Percentiles rank a stretch among this genome's conserved stretches.
Evolutionary conservation across 2,329 filamentous ascomycete genomes (phyloP).

Genomic region (Helminthosporium solani): DNA sequence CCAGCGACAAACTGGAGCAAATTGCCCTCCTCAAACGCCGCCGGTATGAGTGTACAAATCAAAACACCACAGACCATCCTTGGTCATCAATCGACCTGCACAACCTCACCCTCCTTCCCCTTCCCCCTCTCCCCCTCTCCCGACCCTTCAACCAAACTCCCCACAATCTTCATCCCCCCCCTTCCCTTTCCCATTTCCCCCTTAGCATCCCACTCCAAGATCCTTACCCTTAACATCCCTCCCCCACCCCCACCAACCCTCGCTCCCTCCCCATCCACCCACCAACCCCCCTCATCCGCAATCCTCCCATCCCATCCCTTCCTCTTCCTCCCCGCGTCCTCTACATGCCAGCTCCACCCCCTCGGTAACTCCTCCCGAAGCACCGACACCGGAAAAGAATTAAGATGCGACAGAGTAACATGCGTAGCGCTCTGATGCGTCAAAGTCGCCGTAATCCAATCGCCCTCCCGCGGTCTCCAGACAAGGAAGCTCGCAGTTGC

Average conservation of each 20-base stretch:
- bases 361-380: conserved; percentile 72
- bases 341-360: conserved; percentile 70
- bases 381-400: conserved; percentile 88
- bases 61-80: too few relatives aligned
- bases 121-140: neutral
- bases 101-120: neutral
- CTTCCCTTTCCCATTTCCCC: conserved; percentile 66
- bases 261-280: conserved; percentile 69
- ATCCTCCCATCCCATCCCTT: conserved; percentile 28
- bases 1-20: too few relatives aligned
- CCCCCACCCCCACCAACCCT: conserved; percentile 47
- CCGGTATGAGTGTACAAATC: too few relatives aligned
- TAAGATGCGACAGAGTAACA: conserved; percentile 84
- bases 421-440: conserved; percentile 88
- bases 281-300: conserved; percentile 64
- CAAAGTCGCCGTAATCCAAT: conserved; percentile 75
- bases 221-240: conserved; percentile 64
- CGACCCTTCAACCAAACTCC: conserved; percentile 60
- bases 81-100: too few relatives aligned
- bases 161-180: conserved; percentile 82
- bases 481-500: conserved; percentile 83
- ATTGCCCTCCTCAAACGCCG: too few relatives aligned
- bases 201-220: conserved; percentile 81
- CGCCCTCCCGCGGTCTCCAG: conserved; percentile 73
- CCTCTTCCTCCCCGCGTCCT: conserved; percentile 22